Evolutionary conservation across 2,329 filamentous ascomycete genomes (phyloP).

Genomic region (Aspergillus carbonarius): DNA sequence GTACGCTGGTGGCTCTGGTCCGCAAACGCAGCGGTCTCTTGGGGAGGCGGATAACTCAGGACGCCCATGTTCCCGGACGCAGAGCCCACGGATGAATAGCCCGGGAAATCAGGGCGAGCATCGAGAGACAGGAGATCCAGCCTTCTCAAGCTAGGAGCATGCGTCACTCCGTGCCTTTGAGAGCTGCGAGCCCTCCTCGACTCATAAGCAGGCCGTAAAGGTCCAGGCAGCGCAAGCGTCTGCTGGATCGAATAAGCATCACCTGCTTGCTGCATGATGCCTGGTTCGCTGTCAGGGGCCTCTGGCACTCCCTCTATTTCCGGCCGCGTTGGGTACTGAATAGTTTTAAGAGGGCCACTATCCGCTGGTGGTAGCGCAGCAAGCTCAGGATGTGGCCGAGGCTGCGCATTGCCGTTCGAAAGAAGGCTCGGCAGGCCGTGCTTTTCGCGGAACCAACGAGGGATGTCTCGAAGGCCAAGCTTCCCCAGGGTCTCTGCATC

Average conservation of each 20-base stretch:
- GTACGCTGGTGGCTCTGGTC: conserved; percentile 14
- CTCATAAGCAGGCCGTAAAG: conserved; percentile 9
- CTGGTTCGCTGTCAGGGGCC: conserved; percentile 12
- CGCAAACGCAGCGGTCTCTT: conserved; percentile 12
- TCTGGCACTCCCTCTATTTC: conserved; percentile 11
- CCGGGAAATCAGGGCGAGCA: conserved; percentile 17
- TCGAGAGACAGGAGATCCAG: conserved; percentile 25
- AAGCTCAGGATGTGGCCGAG: conserved; percentile 15
- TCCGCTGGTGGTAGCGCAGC: conserved; percentile 21
- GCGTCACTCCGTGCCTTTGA: conserved; percentile 16
- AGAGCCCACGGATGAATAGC: conserved; percentile 14
- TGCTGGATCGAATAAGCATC: conserved; percentile 9
- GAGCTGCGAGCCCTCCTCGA: conserved; percentile 10
- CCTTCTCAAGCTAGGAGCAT: conserved; percentile 16
- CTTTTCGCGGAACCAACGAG: conserved; percentile 58
- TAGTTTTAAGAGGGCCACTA: conserved; percentile 12
- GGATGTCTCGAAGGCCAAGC: conserved; percentile 64
- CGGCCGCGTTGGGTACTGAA: conserved; percentile 20
- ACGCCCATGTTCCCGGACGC: not conserved
- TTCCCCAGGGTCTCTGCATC: conserved; percentile 64
- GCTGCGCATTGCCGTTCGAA: conserved; percentile 18
- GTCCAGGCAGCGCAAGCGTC: not conserved
- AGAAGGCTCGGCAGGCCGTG: conserved; percentile 31
- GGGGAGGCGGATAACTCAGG: conserved; percentile 4
- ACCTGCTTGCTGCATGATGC: conserved; percentile 12